These are phyloP conservation scores for Fusarium domesticum DNA, from an alignment of 2,329 filamentous ascomycete genomes.

Conservation along the genomic window DNA sequence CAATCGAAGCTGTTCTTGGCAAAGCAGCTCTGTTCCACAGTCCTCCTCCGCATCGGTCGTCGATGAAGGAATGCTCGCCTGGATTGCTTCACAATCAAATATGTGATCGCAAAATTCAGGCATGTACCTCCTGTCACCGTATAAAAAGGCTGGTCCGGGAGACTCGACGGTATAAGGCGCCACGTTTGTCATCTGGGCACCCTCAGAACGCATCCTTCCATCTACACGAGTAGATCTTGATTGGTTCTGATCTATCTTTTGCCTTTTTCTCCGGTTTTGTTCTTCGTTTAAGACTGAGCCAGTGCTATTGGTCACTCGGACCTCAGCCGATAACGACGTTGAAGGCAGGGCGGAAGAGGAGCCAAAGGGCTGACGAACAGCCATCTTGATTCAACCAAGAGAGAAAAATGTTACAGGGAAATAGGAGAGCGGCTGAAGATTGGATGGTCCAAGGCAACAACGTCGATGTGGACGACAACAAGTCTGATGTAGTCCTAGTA, in stretches of 20 bases:
- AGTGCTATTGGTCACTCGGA: too few species aligned
- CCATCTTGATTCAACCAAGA: slow-evolving; percentile 6
- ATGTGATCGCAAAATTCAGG: background rate
- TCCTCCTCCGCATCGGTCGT: background rate
- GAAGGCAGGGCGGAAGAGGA: slow-evolving; percentile 1
- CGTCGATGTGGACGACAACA: slow-evolving; percentile 3
- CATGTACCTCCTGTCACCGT: background rate
- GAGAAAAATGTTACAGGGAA: background rate
- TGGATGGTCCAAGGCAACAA: background rate
- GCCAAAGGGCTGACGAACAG: slow-evolving; percentile 3
- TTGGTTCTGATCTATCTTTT: too few species aligned
- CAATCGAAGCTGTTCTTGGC: background rate
- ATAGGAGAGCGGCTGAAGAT: background rate
- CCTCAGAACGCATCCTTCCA: too few species aligned
- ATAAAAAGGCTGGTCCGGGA: background rate
- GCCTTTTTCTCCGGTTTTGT: too few species aligned
- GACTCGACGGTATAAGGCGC: too few species aligned
- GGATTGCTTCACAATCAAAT: background rate
- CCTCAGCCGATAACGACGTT: too few species aligned
- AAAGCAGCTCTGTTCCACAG: background rate
- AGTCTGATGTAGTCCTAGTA: slow-evolving; percentile 11
- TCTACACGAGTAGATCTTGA: too few species aligned
- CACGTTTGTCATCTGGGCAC: too few species aligned
- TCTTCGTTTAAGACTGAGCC: too few species aligned
- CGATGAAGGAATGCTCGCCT: background rate